Evolutionary conservation across 2,329 filamentous ascomycete genomes (phyloP).

Genomic region (Ilyonectria destructans): DNA sequence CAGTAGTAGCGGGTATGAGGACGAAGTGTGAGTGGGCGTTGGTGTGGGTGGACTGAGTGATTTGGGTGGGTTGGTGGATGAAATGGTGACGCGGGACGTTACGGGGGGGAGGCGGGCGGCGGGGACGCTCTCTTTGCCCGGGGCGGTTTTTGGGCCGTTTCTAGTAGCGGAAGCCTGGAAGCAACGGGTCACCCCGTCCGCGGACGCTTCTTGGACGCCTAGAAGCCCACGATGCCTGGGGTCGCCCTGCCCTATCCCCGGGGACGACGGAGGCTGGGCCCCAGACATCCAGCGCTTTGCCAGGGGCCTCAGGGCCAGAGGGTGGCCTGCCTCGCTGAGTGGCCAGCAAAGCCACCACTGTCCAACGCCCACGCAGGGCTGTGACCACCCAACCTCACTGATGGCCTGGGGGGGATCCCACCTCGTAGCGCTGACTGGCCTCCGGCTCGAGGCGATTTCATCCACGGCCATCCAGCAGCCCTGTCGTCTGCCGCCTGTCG

Average conservation of each 20-base stretch:
- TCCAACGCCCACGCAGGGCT: slow-evolving; percentile 46
- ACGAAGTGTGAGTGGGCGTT: slow-evolving; percentile 40
- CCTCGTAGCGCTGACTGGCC: slow-evolving; percentile 17
- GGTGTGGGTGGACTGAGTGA: slow-evolving; percentile 46
- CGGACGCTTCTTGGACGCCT: slow-evolving; percentile 23
- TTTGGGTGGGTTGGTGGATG: slow-evolving; percentile 40
- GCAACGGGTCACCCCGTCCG: slow-evolving; percentile 18
- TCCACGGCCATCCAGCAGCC: slow-evolving; percentile 37
- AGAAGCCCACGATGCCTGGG: slow-evolving; percentile 25
- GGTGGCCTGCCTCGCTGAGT: slow-evolving; percentile 38
- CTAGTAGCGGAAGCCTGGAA: slow-evolving; percentile 10
- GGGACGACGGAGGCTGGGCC: slow-evolving; percentile 39
- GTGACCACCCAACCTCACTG: slow-evolving; percentile 43
- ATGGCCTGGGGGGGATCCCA: slow-evolving; percentile 25
- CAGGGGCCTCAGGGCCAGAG: slow-evolving; percentile 25
- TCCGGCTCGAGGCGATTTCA: slow-evolving; percentile 18
- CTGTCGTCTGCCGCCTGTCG: slow-evolving; percentile 28
- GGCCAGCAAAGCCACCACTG: slow-evolving; percentile 39
- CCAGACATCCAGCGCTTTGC: slow-evolving; percentile 19
- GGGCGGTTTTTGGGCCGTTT: slow-evolving; percentile 22
- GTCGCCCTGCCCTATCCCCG: slow-evolving; percentile 25
- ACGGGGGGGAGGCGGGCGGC: slow-evolving; percentile 41
- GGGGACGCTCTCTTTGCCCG: slow-evolving; percentile 35
- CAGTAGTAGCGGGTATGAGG: slow-evolving; percentile 42
- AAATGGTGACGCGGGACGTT: slow-evolving; percentile 41